Base-by-base conservation (phyloP, 257 asterid species). In the Nicotiana sylvestris region DNA sequence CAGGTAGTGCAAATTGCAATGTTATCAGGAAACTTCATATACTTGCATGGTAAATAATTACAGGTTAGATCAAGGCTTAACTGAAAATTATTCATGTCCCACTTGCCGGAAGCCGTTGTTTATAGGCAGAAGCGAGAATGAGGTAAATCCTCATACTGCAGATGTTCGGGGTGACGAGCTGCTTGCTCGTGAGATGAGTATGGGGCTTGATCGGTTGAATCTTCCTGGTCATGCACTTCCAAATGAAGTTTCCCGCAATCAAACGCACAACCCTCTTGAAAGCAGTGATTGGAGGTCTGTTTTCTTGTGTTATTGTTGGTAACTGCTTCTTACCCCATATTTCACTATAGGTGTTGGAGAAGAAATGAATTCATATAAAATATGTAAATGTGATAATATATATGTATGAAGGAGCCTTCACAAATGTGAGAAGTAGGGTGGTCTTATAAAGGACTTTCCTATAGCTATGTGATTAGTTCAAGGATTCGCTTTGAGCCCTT, bases 81-180 rank as follows among this genome's bases (percentile, higher is more conserved):
- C 82, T 81, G 98, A 95, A 92, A 93, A 92, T 82, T 93, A 92
- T 87, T 92, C 98, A 6, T 95, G 98, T 91, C 98, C 98, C 80
- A 95, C 97, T 78, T 95, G 98, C 88, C 94, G 98, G 84, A 95
- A 95, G 90, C 98, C 98, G 32, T 93, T 93, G 80, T 91, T 95
- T 83, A 76, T 89, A 4, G 91, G 90, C 87, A 86, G 95, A 85
- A 62, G 87, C 16, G 97, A 87, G 49, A 87, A 82, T 84, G 88
- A 77, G 81, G 90, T 82, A 10, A 89, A 84, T 74, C 84, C 87
- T 21, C 92, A 72, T 56, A 86, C 89, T 29, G 85, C 91, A 32
- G 98, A 89, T 43, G 86, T 87, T 82, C 91, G 96, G 21, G 89
- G 95, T 76, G 98, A 95, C 74, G 98, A 93, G 88, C 95, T 93